Conservation (phyloP, 352 stramenopile genomes). For the Phytophthora colocasiae region DNA sequence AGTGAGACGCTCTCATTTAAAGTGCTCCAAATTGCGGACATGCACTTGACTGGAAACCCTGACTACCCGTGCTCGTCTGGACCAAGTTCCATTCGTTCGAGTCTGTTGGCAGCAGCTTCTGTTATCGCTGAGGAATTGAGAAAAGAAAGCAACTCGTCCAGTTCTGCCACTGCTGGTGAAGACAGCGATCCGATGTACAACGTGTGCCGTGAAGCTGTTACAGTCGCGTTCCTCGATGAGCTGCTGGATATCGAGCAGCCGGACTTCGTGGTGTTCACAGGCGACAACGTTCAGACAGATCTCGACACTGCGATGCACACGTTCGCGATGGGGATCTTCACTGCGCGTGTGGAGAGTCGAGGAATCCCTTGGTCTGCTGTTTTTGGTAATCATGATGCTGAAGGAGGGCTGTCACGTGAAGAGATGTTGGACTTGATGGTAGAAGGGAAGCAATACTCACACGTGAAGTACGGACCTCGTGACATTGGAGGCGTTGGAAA, state of each 20-base stretch:
- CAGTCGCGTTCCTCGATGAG: slow-evolving; percentile 57
- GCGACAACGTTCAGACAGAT: slow-evolving; percentile 64
- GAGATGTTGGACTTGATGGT: slow-evolving; percentile 48
- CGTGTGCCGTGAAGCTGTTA: slow-evolving; percentile 54
- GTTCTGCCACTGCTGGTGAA: slow-evolving; percentile 17
- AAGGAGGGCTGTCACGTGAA: slow-evolving; percentile 49
- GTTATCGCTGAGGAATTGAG: slow-evolving; percentile 32
- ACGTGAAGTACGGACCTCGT: slow-evolving; percentile 53
- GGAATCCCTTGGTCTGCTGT: slow-evolving; percentile 63
- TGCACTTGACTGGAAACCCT: slow-evolving; percentile 62
- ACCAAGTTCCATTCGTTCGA: slow-evolving; percentile 31
- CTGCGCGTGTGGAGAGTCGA: slow-evolving; percentile 41
- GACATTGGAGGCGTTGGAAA: slow-evolving; percentile 68
- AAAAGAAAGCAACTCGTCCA: slow-evolving; percentile 31
- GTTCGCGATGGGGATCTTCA: slow-evolving; percentile 48
- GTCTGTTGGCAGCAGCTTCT: slow-evolving; percentile 35
- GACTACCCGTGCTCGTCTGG: slow-evolving; percentile 38
- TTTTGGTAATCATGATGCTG: slow-evolving; percentile 75
- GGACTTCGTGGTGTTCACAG: slow-evolving; percentile 72
- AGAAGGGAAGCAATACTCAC: slow-evolving; percentile 47
- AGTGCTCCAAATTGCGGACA: slow-evolving; percentile 75
- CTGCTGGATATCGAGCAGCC: slow-evolving; percentile 67
- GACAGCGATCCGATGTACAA: slow-evolving; percentile 34
- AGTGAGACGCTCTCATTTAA: slow-evolving; percentile 51
- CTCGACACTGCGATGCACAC: slow-evolving; percentile 28